Base-by-base conservation (phyloP, 1,139 yeast genomes). In the Kazachstania sp. region DNA sequence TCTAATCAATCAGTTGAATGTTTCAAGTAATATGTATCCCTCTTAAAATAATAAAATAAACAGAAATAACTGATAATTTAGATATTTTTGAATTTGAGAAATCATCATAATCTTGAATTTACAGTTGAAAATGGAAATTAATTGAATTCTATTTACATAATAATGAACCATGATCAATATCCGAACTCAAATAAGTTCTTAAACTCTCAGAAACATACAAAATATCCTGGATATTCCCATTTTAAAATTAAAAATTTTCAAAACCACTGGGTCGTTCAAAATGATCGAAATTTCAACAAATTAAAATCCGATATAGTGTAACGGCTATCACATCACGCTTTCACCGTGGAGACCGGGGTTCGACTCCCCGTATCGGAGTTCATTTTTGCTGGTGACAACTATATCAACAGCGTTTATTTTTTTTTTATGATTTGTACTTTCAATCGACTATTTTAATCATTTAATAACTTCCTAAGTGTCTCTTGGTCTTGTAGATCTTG, bases 401-500 rank as follows among this genome's bases (percentile, higher is more conserved):
- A 7, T 9, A 4, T 23, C 28, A 9, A 2, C 28, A 4, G 39
- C 39, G 32, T 32, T 16, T 9, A 16, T 18, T 11, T 40, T 20
- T 18, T 12, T 31, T 32, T 12, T n/a, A n/a, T n/a, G n/a, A n/a
- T n/a, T n/a, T n/a, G n/a, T n/a, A n/a, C n/a, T 9, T 23, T 23
- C 28, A 7, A 9, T 23, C 6, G 28, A 23, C 28, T 15, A 8
- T 7, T 23, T 23, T 30, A 41, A 30, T 12, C 15, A 23, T 19
- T 11, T 18, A 42, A 19, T 30, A 46, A 7, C 11, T 20, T 37
- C 18, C 40, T 23, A 15, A 57, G 35, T 18, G 52, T 37, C 30
- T 50, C 51, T 39, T 51, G 51, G 19, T 59, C 61, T 35, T 56
- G 51, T 7, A 32, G 16, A 29, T 44, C 42, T 28, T 38, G 32